Evolutionary conservation across 2,329 filamentous ascomycete species (phyloP).

Genomic region (Penicillium sp.): DNA sequence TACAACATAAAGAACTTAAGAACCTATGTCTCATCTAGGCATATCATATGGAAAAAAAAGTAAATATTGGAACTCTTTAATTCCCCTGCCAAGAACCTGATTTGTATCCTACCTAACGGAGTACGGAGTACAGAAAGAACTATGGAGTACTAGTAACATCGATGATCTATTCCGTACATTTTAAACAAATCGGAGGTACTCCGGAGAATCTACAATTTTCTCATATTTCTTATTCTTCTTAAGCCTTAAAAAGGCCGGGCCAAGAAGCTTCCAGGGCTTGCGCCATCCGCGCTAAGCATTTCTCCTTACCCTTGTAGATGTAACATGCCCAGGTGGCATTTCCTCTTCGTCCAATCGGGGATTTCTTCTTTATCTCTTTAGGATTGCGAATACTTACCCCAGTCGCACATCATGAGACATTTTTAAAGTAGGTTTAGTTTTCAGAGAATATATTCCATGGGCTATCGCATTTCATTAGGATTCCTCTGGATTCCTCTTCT

Average conservation of each 20-base stretch:
- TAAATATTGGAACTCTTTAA: neutral
- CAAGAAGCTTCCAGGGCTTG: neutral
- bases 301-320: neutral
- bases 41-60: too few species aligned
- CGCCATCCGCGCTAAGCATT: neutral
- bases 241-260: neutral
- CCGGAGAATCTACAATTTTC: neutral
- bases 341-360: neutral
- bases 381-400: neutral
- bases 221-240: neutral
- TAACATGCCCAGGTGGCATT: neutral
- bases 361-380: neutral
- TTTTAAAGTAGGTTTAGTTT: neutral
- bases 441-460: neutral
- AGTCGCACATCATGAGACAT: neutral
- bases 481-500: neutral
- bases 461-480: neutral
- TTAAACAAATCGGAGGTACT: neutral
- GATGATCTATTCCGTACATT: neutral
- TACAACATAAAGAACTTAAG: too few species aligned
- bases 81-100: neutral
- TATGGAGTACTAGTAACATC: neutral
- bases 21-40: too few species aligned
- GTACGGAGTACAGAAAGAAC: too few species aligned
- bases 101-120: too few species aligned